Percentiles rank a stretch among this genome's conserved stretches.
Conservation (phyloP, 305 asterid genomes). For the Rubia peregrina region DNA sequence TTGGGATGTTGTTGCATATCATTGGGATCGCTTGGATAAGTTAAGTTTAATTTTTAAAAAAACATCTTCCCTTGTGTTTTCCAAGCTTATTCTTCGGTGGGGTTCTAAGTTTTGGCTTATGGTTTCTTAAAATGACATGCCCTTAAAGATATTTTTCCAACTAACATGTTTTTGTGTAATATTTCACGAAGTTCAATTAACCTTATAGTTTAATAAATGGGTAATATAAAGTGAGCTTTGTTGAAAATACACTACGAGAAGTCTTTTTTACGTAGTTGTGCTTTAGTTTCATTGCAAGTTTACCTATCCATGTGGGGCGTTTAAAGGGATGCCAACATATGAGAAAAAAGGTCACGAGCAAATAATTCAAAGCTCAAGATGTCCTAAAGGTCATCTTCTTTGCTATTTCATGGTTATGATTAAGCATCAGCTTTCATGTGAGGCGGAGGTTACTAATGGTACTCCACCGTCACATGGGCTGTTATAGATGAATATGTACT, state of each 20-base stretch:
- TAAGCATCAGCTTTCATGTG: too few species aligned
- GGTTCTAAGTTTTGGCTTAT: slow-evolving; percentile 1
- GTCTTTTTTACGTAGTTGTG: background rate
- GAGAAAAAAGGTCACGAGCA: slow-evolving; percentile 53
- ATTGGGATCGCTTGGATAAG: slow-evolving; percentile 76
- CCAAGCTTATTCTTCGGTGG: background rate
- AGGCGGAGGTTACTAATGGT: too few species aligned
- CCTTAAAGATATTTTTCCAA: background rate
- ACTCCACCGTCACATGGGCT: too few species aligned
- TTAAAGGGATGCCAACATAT: slow-evolving; percentile 30
- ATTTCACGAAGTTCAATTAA: background rate
- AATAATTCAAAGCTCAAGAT: slow-evolving; percentile 62
- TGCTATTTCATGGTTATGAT: slow-evolving; percentile 36
- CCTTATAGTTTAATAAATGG: background rate
- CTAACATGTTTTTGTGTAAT: background rate
- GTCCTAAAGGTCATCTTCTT: slow-evolving; percentile 92
- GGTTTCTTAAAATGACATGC: background rate
- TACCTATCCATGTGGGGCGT: slow-evolving; percentile 30
- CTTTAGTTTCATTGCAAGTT: background rate
- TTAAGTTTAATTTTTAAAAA: slow-evolving; percentile 9
- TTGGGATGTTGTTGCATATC: slow-evolving; percentile 83
- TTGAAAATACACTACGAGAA: background rate
- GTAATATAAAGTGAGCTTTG: background rate
- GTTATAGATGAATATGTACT: too few species aligned
- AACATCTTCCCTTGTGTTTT: slow-evolving; percentile 5